Percentiles rank a stretch among this genome's conserved stretches.
These are phyloP conservation scores for Lasiodiplodia hormozganensis DNA, from an alignment of 2,329 filamentous ascomycete species.

Conservation along the genomic window DNA sequence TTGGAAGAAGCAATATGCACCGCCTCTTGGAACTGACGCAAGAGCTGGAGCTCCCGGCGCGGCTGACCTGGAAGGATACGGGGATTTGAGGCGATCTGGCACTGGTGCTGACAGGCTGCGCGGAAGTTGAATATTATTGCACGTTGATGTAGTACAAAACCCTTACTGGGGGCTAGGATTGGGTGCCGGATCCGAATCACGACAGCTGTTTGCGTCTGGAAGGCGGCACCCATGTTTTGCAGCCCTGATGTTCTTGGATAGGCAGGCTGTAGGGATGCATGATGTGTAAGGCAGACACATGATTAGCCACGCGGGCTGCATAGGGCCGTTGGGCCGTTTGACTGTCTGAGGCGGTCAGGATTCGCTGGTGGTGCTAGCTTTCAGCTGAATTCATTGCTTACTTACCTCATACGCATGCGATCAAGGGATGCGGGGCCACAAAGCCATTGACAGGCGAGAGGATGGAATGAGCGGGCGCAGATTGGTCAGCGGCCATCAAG, in stretches of 20 bases:
- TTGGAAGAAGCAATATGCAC: background rate
- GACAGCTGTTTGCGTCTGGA: background rate
- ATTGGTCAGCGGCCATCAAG: background rate
- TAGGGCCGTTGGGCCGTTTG: background rate
- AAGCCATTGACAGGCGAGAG: background rate
- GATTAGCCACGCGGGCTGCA: background rate
- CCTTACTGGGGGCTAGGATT: background rate
- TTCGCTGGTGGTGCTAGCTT: background rate
- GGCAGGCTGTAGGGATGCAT: background rate
- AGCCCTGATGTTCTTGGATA: background rate
- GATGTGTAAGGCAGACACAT: constrained; percentile 19
- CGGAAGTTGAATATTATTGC: background rate
- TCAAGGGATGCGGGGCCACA: background rate
- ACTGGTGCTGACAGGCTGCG: constrained; percentile 9
- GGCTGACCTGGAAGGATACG: background rate
- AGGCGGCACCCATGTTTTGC: background rate
- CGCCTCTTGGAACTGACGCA: constrained; percentile 1
- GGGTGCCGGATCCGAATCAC: background rate
- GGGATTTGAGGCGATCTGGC: background rate
- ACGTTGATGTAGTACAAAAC: background rate
- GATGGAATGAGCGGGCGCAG: background rate
- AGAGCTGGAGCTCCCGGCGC: background rate
- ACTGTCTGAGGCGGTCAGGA: background rate
- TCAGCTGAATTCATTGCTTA: constrained; percentile 4
- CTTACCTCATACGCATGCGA: background rate